Conservation (phyloP, 2,329 filamentous ascomycete species). For the Tothia fuscella region DNA sequence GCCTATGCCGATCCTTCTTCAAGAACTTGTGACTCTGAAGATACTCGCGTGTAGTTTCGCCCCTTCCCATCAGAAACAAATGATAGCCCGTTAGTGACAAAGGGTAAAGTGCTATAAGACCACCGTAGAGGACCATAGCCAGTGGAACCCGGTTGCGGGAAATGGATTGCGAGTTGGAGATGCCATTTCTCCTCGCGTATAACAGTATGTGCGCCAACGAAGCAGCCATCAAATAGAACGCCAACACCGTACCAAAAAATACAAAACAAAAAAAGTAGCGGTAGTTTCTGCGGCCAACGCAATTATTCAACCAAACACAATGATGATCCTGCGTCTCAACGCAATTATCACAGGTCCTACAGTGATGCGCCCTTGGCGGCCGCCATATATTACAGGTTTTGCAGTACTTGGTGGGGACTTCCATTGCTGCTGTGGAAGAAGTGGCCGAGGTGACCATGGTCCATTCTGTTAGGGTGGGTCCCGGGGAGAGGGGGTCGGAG, state of each 20-base stretch:
- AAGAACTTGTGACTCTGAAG: slow-evolving; percentile 92
- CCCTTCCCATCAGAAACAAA: slow-evolving; percentile 76
- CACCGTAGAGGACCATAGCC: slow-evolving; percentile 74
- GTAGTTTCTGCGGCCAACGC: slow-evolving; percentile 92
- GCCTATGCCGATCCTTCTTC: slow-evolving; percentile 80
- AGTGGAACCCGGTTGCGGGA: slow-evolving; percentile 66
- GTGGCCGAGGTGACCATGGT: slow-evolving; percentile 75
- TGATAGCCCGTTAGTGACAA: slow-evolving; percentile 78
- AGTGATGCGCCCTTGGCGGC: slow-evolving; percentile 89
- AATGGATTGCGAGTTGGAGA: slow-evolving; percentile 59
- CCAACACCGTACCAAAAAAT: slow-evolving; percentile 62
- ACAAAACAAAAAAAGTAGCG: slow-evolving; percentile 96
- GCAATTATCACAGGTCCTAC: slow-evolving; percentile 92
- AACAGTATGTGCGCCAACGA: slow-evolving; percentile 71
- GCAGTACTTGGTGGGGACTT: slow-evolving; percentile 96
- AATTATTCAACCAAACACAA: slow-evolving; percentile 98
- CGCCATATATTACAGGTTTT: slow-evolving; percentile 97
- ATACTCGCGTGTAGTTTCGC: slow-evolving; percentile 93
- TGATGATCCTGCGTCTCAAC: slow-evolving; percentile 96
- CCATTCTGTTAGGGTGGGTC: slow-evolving; percentile 87
- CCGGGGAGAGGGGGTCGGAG: slow-evolving; percentile 69
- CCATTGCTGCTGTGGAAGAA: slow-evolving; percentile 72
- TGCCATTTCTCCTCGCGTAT: slow-evolving; percentile 49
- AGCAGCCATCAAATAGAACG: slow-evolving; percentile 62
- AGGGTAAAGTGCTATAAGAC: slow-evolving; percentile 67